Base-by-base conservation (phyloP, 1,139 yeast genomes). In the Debaryomyces subglobosus region DNA sequence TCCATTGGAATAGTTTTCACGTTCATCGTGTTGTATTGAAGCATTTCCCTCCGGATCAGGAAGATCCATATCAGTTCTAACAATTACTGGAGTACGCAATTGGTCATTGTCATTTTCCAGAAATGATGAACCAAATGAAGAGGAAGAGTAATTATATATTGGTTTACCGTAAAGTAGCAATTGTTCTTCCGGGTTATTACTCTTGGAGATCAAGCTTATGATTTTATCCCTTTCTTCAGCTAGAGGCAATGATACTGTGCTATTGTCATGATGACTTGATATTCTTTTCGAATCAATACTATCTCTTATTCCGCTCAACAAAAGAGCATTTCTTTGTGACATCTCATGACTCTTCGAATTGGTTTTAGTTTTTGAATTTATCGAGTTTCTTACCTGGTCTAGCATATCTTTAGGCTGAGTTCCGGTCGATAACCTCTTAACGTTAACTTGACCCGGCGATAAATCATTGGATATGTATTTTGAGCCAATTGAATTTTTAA, bases 331-430 rank as follows among this genome's bases (percentile, higher is more conserved):
- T 44, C 48, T 60, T 36, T 46, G 52, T 4, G 55, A 29, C 7
- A 49, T 20, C 25, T 52, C 57, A 10, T 34, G 49, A 15, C 34
- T 40, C 23, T 43, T 45, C 1, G 46, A 43, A 3, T 43, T 43
- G 13, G 58, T 47, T 15, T 55, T 54, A 3, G 62, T 41, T 48
- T 63, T 67, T 2, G 65, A 59, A 44, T 61, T 61, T 15, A 69
- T 61, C 2, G 72, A 64, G 15, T 55, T 54, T 44, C 62, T 61
- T 12, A 69, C 51, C 36, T 51, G 57, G 32, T 54, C 60, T 10
- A 68, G 53, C 73, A 69, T 68, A 39, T 67, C 70, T 23, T 59
- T 60, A 1, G 71, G 71, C 16, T 65, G 57, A 38, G 59, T 60
- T 18, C 56, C 60, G 0, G 57, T 48, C 1, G 68, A 61, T 27